Evolutionary conservation across 1,139 yeast species (phyloP), one percentile per base, ranked within the genome.

Genomic region (Yamadazyma diospyri): DNA sequence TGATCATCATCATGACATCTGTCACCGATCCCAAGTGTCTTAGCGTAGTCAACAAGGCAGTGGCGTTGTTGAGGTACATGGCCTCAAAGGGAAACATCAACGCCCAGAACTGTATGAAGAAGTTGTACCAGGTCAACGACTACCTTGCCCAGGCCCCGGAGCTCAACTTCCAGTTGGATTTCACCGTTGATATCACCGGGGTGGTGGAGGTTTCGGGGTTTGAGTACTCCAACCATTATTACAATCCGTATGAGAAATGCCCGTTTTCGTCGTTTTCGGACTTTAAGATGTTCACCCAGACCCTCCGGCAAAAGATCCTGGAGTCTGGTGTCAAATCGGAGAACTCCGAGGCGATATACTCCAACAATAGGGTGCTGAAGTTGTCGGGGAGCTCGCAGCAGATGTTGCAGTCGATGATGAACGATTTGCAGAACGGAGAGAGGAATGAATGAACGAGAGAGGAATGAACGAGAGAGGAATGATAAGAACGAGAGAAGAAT

Each of bases 1-100:
- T 69, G 23, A 54, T 69, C 13, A 51, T 71, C 20, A 50, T 69
- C 19, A 62, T 72, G 52, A 59, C 68, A 1, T 52, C 57, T n/a
- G 40, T 54, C n/a, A 51, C 55, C 11, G 64, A 61, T n/a, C 43
- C 47, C 9, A 33, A 45, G n/a, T 57, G 53, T 29, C 34, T 39
- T 11, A 46, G 53, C 4, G 57, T 61, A 19, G 47, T 67, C 10
- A 46, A 53, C 32, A 52, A 48, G 27, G 74, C 69, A 1, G 48
- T 66, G 20, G 59, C 57, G 6, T 39, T 65, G 28, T 51, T 67
- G 29, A 59, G 52, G 32, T 53, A 45, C 34, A 68, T 72, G 75
- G 64, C 70, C 6, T 48, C 48, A 7, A 50, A 55, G 23, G 64
- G 68, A 10, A 72, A 72, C 43, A 59, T 67, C 29, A 69, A 69